A percentile compares a stretch with the other conserved stretches of the same genome.
phyloP scores from a whole-genome alignment of 768 basidiomycete genomes.

The Leccinum rimulosum region DNA sequence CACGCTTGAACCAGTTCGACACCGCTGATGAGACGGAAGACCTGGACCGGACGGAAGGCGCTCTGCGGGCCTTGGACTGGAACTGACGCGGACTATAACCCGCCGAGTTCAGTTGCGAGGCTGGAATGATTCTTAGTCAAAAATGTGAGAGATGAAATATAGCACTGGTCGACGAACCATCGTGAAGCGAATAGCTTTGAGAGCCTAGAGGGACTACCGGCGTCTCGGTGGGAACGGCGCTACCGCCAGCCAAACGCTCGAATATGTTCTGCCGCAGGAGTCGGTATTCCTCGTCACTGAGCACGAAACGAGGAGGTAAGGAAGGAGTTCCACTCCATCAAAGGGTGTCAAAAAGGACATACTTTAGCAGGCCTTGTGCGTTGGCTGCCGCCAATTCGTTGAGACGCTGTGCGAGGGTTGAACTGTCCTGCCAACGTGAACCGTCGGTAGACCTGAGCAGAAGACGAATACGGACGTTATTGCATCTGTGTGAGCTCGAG shows the following conservation, averaged over 20 bases:
- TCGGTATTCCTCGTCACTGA: slow-evolving; percentile 83
- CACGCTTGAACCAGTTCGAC: slow-evolving; percentile 51
- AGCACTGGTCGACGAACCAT: slow-evolving; percentile 7
- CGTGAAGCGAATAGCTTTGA: slow-evolving; percentile 27
- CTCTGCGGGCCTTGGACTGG: slow-evolving; percentile 36
- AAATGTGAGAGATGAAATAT: not conserved
- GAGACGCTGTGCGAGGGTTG: slow-evolving; percentile 76
- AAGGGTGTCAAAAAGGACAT: slow-evolving; percentile 25
- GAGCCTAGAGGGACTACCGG: slow-evolving; percentile 57
- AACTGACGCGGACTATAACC: slow-evolving; percentile 30
- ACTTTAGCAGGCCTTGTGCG: slow-evolving; percentile 77
- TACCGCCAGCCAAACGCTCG: slow-evolving; percentile 65
- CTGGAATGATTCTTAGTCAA: slow-evolving; percentile 13
- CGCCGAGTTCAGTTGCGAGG: slow-evolving; percentile 16
- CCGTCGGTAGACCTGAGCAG: slow-evolving; percentile 8
- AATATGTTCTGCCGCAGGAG: slow-evolving; percentile 81
- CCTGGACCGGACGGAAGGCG: slow-evolving; percentile 53
- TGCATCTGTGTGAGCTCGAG: slow-evolving; percentile 40
- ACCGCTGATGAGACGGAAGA: slow-evolving; percentile 51
- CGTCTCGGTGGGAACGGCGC: slow-evolving; percentile 57
- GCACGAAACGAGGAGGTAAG: slow-evolving; percentile 7
- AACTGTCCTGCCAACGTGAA: slow-evolving; percentile 38
- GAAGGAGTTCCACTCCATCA: not conserved
- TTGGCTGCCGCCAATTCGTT: slow-evolving; percentile 80
- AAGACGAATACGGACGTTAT: slow-evolving; percentile 49